Evolutionary conservation across 495 filamentous ascomycete genomes (phyloP).

Genomic region (Tetracladium setigerum): DNA sequence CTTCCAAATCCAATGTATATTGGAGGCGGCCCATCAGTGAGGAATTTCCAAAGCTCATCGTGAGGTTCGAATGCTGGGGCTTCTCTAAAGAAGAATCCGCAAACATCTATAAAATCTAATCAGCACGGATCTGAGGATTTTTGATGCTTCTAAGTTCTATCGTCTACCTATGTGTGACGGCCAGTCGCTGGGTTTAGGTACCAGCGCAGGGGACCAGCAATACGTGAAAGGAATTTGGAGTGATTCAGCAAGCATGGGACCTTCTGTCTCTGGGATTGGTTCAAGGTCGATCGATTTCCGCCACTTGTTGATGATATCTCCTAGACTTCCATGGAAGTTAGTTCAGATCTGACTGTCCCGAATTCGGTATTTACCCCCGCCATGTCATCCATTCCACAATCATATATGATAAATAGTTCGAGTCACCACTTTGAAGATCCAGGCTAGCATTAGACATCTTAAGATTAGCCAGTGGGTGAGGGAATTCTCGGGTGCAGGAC

Average conservation of each 20-base stretch:
- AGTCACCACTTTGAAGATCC: conserved; percentile 37
- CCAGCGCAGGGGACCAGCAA: conserved; percentile 45
- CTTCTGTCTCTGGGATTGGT: conserved; percentile 50
- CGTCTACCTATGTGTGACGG: conserved; percentile 38
- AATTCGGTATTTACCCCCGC: conserved; percentile 39
- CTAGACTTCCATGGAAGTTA: conserved; percentile 45
- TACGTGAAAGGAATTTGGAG: too few species aligned
- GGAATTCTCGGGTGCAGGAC: conserved; percentile 40
- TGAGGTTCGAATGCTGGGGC: conserved; percentile 43
- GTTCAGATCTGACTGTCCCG: conserved; percentile 18
- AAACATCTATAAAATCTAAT: conserved; percentile 35
- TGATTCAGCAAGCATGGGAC: conserved; percentile 44
- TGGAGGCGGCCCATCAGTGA: conserved; percentile 45
- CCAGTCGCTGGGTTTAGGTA: conserved; percentile 56
- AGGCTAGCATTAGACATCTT: too few species aligned
- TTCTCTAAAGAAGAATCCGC: conserved; percentile 55
- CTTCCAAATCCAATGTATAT: conserved; percentile 64
- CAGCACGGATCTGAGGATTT: conserved; percentile 22
- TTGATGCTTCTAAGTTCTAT: background rate
- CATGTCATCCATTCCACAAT: conserved; percentile 70
- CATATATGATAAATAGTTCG: conserved; percentile 64
- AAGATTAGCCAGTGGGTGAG: conserved; percentile 46
- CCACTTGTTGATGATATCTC: conserved; percentile 66
- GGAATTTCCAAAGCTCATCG: conserved; percentile 41
- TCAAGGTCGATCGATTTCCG: conserved; percentile 55